Base-by-base conservation (phyloP, 1,284 basidiomycete species). In the Cystobasidiaceae sp. region DNA sequence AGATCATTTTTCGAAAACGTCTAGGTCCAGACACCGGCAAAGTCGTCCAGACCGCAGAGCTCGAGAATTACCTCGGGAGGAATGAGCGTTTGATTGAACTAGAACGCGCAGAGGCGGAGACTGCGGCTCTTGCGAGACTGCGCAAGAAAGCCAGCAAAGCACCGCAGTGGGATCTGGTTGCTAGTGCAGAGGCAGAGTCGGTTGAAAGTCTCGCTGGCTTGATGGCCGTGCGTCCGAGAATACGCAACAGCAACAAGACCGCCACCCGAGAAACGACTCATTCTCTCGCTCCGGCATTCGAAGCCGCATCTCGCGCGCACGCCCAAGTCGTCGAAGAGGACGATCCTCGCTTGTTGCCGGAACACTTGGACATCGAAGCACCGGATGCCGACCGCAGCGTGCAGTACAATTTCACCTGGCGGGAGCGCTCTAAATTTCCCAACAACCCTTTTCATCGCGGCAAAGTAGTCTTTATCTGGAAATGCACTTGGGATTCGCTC, bases 71-170 rank as follows among this genome's bases (percentile, higher is more conserved):
- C 57, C 45, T 67, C 46, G 8, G 37, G 25, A 39, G 41, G 15
- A 15, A 55, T 4, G 57, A 48, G 8, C 70, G 71, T 2, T 66
- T 67, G 19, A 70, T 69, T n/a, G 51, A 48, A 11, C 46, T 72
- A 17, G 59, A 71, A 8, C 67, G 71, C 2, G 63, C 69, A 15
- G 70, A 69, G 4, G 25, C 61, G 5, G 67, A 69, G 15, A 19
- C 66, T 21, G 39, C 60, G 9, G 61, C 61, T 55, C 34, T 64
- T 7, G 37, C 30, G 4, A 27, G 61, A 44, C 27, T 64, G 33
- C 39, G 17, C 4, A 30, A 48, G 51, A 27, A 32, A 25, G 43
- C 37, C 23, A 45, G 28, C 11, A 41, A 21, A 19, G 32, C 37
- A 23, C 25, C 13, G n/a, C n/a, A 13, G 25, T 23, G 15, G n/a